phyloP scores from a whole-genome alignment of 2,329 filamentous ascomycete species.

The Chaetothyriales sp. region DNA sequence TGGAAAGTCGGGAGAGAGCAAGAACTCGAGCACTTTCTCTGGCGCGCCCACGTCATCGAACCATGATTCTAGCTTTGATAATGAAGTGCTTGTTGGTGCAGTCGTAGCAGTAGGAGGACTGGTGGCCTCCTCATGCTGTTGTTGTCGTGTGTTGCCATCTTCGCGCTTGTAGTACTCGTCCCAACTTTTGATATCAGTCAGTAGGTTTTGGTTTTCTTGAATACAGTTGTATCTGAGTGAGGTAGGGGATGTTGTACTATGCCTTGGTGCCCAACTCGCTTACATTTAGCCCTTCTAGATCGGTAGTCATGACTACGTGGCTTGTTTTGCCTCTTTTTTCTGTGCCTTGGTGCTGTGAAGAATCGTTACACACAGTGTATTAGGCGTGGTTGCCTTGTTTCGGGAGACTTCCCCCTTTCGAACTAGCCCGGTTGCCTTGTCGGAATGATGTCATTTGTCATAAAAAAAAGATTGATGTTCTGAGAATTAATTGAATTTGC shows the following conservation, averaged over 20 bases:
- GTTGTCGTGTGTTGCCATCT: conserved; percentile 15
- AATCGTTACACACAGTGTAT: neutral
- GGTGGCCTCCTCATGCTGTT: neutral
- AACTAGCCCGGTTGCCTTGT: too few species aligned
- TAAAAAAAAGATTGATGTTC: too few species aligned
- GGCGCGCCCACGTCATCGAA: conserved; percentile 89
- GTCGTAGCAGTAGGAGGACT: too few species aligned
- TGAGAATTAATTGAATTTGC: too few species aligned
- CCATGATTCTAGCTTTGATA: conserved; percentile 67
- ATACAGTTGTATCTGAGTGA: neutral
- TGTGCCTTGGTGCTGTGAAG: too few species aligned
- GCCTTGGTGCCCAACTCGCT: conserved; percentile 76
- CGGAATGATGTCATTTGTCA: too few species aligned
- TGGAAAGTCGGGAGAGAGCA: conserved; percentile 38
- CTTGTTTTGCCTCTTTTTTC: neutral
- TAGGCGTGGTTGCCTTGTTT: too few species aligned
- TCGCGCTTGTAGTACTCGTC: conserved; percentile 35
- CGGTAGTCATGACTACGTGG: conserved; percentile 1
- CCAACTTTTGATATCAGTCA: conserved; percentile 41
- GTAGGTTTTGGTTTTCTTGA: too few species aligned
- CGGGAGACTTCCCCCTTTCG: too few species aligned
- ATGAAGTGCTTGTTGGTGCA: too few species aligned
- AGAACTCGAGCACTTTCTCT: conserved; percentile 57
- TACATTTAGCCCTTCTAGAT: conserved; percentile 55
- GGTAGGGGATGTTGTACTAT: conserved; percentile 46